phyloP scores from a whole-genome alignment of 2,329 filamentous ascomycete genomes.

The Scortechinia acanthostroma region DNA sequence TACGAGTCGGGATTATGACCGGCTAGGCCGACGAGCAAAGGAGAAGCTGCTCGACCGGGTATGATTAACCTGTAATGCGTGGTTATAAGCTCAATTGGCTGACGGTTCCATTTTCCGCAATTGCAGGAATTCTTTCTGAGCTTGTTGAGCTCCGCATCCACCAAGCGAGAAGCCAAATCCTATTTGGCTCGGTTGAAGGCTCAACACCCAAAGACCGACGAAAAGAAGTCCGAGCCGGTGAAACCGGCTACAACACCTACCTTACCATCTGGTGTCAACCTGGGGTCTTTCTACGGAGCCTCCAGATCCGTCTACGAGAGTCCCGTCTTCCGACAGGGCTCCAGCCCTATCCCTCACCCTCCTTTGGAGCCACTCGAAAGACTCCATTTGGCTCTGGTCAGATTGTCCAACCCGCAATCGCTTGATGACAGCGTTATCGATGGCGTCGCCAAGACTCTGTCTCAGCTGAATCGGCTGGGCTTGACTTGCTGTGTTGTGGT shows the following conservation, averaged over 20 bases:
- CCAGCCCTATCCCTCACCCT: constrained; percentile 32
- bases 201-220: constrained; percentile 22
- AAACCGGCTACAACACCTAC: constrained; percentile 9
- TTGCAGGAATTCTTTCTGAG: constrained; percentile 78
- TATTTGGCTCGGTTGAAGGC: constrained; percentile 84
- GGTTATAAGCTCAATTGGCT: too few species aligned
- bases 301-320: background rate
- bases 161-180: constrained; percentile 83
- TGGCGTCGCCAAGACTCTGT: constrained; percentile 76
- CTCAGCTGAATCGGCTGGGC: constrained; percentile 75
- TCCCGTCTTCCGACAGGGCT: constrained; percentile 14
- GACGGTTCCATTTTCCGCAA: background rate
- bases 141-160: constrained; percentile 79
- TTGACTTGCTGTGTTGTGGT: constrained; percentile 77
- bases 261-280: background rate
- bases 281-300: constrained; percentile 1
- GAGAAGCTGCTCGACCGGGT: constrained; percentile 1
- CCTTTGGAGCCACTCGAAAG: constrained; percentile 25
- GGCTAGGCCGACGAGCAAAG: background rate
- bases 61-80: too few species aligned
- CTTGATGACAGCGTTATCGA: constrained; percentile 63
- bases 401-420: constrained; percentile 68
- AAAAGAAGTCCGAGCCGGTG: constrained; percentile 19
- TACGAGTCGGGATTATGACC: background rate
- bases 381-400: constrained; percentile 77